Conservation (phyloP, 441 rosid species). For the Biscutella laevigata region DNA sequence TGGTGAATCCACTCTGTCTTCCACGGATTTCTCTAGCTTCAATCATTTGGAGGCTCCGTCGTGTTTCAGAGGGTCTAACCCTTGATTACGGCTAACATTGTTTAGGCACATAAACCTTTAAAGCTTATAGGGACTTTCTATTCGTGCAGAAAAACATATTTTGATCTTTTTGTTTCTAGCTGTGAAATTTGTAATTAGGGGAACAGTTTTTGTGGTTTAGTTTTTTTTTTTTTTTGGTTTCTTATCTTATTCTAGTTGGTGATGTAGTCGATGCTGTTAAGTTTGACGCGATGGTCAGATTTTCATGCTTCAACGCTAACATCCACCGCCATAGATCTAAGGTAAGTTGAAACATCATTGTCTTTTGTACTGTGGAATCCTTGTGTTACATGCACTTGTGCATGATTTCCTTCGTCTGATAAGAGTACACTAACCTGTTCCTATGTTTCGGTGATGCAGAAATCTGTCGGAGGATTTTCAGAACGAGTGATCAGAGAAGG, state of each 20-base stretch:
- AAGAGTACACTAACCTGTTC: constrained; percentile 33
- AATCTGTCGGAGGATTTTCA: constrained; percentile 33
- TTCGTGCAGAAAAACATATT: constrained; percentile 12
- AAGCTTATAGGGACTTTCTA: constrained; percentile 23
- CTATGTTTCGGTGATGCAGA: constrained; percentile 36
- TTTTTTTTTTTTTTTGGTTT: constrained; percentile 15
- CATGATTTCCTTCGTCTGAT: constrained; percentile 10
- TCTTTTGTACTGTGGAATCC: not conserved
- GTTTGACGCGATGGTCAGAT: constrained; percentile 59
- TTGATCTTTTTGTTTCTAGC: constrained; percentile 23
- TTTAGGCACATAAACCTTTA: constrained; percentile 13
- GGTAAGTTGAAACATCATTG: constrained; percentile 33
- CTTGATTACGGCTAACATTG: constrained; percentile 88
- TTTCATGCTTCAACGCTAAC: constrained; percentile 75
- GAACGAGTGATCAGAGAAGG: constrained; percentile 29
- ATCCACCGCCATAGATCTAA: constrained; percentile 42
- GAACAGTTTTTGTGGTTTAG: constrained; percentile 13
- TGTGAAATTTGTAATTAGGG: constrained; percentile 18
- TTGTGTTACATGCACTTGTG: not conserved
- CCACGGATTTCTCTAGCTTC: constrained; percentile 73
- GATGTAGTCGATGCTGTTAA: constrained; percentile 22
- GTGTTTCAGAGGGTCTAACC: constrained; percentile 70
- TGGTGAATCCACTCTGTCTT: constrained; percentile 39
- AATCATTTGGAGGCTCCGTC: constrained; percentile 77
- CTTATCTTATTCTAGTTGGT: constrained; percentile 29